phyloP scores from a whole-genome alignment of 805 yeast species.

The Ogataea parapolymorpha region DNA sequence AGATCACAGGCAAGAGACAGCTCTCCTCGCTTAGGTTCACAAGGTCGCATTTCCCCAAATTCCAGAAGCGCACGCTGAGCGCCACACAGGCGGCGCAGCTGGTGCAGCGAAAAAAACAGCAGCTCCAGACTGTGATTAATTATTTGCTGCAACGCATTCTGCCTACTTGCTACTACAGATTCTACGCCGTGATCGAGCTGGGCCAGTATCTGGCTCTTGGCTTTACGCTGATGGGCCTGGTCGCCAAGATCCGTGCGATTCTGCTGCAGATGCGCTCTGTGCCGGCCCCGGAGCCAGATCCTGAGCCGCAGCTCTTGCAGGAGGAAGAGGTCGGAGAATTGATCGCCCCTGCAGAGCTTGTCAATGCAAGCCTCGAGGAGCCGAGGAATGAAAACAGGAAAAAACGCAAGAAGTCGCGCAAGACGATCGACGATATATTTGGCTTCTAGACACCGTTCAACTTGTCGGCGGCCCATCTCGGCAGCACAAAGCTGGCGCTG shows the following conservation, averaged over 20 bases:
- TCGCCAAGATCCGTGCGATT: conserved; percentile 42
- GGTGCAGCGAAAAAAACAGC: conserved; percentile 4
- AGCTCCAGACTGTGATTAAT: conserved; percentile 12
- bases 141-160: conserved; percentile 37
- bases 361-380: conserved; percentile 8
- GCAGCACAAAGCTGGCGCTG: conserved; percentile 69
- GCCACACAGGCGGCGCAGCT: conserved; percentile 3
- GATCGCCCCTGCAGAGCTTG: conserved; percentile 7
- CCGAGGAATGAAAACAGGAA: conserved; percentile 3
- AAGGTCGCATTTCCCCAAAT: conserved; percentile 5
- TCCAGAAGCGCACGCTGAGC: conserved; percentile 12
- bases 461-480: conserved; percentile 62
- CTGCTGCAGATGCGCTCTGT: conserved; percentile 8
- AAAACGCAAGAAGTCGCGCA: conserved; percentile 43
- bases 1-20: conserved; percentile 10
- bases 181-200: conserved; percentile 63
- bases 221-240: conserved; percentile 56
- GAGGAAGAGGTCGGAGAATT: conserved; percentile 20
- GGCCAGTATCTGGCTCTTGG: conserved; percentile 81
- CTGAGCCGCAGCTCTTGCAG: conserved; percentile 1
- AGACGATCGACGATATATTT: conserved; percentile 74
- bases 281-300: conserved; percentile 13
- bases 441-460: conserved; percentile 39
- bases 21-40: conserved; percentile 12
- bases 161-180: conserved; percentile 52